These are phyloP conservation scores for Coemansia furcata DNA, from an alignment of 192 early-diverging fungal genomes.

Conservation along the genomic window DNA sequence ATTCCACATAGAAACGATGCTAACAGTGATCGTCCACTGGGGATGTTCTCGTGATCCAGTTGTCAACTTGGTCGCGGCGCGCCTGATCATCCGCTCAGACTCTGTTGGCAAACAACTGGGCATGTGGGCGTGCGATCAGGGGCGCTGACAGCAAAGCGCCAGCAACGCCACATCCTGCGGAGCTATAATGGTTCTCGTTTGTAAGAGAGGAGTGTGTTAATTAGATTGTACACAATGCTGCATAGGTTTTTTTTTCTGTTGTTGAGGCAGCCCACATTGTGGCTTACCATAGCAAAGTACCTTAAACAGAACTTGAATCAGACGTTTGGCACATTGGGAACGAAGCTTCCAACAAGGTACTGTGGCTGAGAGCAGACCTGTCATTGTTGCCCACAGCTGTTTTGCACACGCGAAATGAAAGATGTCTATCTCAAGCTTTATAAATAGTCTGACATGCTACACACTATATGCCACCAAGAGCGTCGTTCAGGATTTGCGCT, in stretches of 20 bases:
- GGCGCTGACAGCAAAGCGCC: background rate
- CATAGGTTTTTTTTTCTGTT: background rate
- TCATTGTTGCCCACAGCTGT: background rate
- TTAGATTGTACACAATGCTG: background rate
- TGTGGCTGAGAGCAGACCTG: background rate
- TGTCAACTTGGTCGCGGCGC: background rate
- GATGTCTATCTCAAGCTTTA: background rate
- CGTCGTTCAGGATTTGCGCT: conserved; percentile 55
- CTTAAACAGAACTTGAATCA: background rate
- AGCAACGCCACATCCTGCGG: background rate
- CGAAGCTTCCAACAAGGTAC: background rate
- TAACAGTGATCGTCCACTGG: background rate
- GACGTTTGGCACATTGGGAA: background rate
- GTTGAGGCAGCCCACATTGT: background rate
- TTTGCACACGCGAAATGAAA: background rate
- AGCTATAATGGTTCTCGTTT: background rate
- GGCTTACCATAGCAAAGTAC: background rate
- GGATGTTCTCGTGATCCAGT: background rate
- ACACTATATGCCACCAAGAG: conserved; percentile 29
- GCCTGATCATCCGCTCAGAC: background rate
- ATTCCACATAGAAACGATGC: too few species aligned
- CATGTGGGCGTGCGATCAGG: background rate
- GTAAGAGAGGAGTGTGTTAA: background rate
- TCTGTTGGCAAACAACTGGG: background rate
- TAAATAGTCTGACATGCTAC: background rate